Evolutionary conservation across 2,329 filamentous ascomycete species (phyloP).

Genomic region (Exophiala dermatitidis): DNA sequence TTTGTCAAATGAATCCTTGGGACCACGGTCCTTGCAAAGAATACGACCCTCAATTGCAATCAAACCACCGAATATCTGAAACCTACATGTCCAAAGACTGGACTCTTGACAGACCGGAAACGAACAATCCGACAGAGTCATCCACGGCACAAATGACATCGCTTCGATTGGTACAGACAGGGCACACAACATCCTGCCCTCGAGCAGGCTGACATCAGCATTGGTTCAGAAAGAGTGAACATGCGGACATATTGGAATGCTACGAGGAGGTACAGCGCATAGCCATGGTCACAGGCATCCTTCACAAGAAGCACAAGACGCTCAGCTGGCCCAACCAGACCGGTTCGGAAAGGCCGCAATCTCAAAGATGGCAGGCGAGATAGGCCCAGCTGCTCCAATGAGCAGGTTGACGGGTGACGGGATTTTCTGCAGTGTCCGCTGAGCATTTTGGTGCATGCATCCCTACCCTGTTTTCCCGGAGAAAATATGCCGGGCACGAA

Average conservation of each 20-base stretch:
- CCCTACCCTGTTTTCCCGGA: too few relatives aligned
- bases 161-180: background rate
- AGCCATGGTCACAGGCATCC: too few relatives aligned
- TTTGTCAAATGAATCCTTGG: constrained; percentile 24
- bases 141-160: constrained; percentile 4
- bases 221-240: constrained; percentile 6
- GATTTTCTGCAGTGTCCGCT: too few relatives aligned
- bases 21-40: background rate
- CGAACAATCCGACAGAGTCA: background rate
- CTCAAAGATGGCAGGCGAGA: too few relatives aligned
- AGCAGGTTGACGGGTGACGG: too few relatives aligned
- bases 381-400: too few relatives aligned
- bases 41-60: background rate
- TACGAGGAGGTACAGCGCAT: background rate
- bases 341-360: too few relatives aligned
- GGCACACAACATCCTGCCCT: background rate
- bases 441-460: too few relatives aligned
- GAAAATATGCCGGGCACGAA: too few relatives aligned
- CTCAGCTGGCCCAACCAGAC: too few relatives aligned
- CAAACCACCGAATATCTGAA: background rate
- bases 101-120: background rate
- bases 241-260: background rate
- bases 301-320: too few relatives aligned
- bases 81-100: background rate
- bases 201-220: constrained; percentile 4